Base-by-base conservation (phyloP, 176 grass and related monocot species). In the Lolium rigidum region DNA sequence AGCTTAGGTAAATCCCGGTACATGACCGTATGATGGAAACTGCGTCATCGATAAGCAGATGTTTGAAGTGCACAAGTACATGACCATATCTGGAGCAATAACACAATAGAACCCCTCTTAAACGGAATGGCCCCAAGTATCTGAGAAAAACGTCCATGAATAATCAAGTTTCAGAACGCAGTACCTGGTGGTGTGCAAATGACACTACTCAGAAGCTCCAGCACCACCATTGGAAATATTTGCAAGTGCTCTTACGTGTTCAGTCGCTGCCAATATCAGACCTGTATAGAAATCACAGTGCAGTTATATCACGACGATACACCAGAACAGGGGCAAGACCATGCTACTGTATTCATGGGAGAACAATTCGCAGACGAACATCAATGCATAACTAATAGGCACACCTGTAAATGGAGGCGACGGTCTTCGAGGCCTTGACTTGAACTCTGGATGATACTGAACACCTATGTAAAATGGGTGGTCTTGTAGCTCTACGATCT, bases 371-470 rank as follows among this genome's bases (percentile, higher is more conserved):
- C 31, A 18, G 22, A 58, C 13, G 31, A 35, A 26, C 25, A 80
- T 55, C 78, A 54, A 5, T 20, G 15, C 4, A 24, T 74, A 41
- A 77, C 2, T 13, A 79, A 59, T 60, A 57, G 46, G 24, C 20
- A 2, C 70, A 98, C 97, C 97, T 52, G 90, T 83, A 92, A 99
- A 96, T 62, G 93, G 91, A 88, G 97, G 90, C 5, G 97, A 95
- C 80, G 97, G 92, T 76, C 80, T 94, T 86, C 90, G 82, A 80
- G 94, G 92, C 79, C 92, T 99, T 13, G 94, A 96, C 77, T 99
- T 99, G 82, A 99, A 99, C 66, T 99, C 94, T 4, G 97, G 97
- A 85, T 99, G 94, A 80, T 92, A 99, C 84, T 99, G 97, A 72
- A 96, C 94, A 43, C 97, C 97, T 35, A 99, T 60, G 60, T 99